A percentile compares a stretch with the other conserved stretches of the same genome.
These are phyloP conservation scores for Grigorovia yakushimaensis DNA, from an alignment of 805 yeast species.

Conservation along the genomic window DNA sequence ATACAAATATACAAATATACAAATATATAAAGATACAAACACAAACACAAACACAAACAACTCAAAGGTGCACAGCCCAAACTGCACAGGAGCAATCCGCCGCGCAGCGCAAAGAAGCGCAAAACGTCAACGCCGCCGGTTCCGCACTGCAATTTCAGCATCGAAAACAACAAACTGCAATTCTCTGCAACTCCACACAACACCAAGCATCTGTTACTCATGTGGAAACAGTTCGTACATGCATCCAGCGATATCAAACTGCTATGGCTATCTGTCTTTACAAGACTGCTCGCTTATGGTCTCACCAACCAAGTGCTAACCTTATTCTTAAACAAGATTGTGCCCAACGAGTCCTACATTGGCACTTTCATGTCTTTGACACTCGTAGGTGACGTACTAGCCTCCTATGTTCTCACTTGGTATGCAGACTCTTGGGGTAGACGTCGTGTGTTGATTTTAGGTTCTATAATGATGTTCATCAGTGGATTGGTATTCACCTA, in stretches of 20 bases:
- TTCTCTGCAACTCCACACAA: no score
- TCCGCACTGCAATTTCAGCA: background rate
- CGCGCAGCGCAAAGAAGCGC: no score
- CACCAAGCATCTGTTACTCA: no score
- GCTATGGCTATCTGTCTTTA: slow-evolving; percentile 58
- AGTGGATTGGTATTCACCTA: slow-evolving; percentile 61
- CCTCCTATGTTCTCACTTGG: slow-evolving; percentile 68
- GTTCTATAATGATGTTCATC: slow-evolving; percentile 55
- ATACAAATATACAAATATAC: no score
- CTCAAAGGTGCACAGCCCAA: no score
- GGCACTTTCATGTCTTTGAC: slow-evolving; percentile 81
- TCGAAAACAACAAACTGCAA: no score
- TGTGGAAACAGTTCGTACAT: slow-evolving; percentile 22
- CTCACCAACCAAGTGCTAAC: slow-evolving; percentile 71
- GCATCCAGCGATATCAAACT: slow-evolving; percentile 47
- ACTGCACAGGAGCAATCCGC: no score
- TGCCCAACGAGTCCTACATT: slow-evolving; percentile 45
- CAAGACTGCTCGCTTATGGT: slow-evolving; percentile 68
- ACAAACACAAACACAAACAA: no score
- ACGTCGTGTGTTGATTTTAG: slow-evolving; percentile 49
- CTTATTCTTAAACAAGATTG: slow-evolving; percentile 47
- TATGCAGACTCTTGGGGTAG: slow-evolving; percentile 66
- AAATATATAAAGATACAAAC: no score
- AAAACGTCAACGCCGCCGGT: background rate
- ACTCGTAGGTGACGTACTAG: slow-evolving; percentile 63